Evolutionary conservation across 2,329 filamentous ascomycete species (phyloP), one percentile per base, ranked within the genome.

Genomic region (Curvularia eragrostidis): DNA sequence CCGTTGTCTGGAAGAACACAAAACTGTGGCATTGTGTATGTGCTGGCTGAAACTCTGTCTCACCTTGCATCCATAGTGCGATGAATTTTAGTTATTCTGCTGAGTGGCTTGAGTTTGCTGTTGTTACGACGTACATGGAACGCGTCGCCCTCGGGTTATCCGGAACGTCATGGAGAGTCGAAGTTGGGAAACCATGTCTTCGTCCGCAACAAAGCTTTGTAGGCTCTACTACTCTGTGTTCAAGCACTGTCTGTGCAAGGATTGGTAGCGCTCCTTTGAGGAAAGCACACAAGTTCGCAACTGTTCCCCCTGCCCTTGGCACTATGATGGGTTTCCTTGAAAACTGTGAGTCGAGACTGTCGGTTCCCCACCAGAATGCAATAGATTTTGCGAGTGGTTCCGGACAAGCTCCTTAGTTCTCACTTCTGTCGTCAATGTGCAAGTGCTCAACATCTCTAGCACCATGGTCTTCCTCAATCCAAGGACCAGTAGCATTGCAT

Each of bases 331-430:
- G 49, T 9, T 21, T 41, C 10, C 34, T 38, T 24, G 30, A 28
- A 48, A 34, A 28, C 12, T 42, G 5, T 2, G n/a, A 42, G 48
- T 52, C 39, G 28, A 48, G 34, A 52, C 26, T 47, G 48, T 39
- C 10, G n/a, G 30, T 39, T 42, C 19, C 26, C 42, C 54, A 56
- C 49, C 34, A 49, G 36, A 42, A 56, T 51, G 53, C 28, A 30
- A 30, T 39, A 38, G 36, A 48, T 15, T 49, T 23, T 56, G 41
- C 53, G 30, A 32, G 15, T 48, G 19, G 34, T 36, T 15, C 32
- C 13, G 44, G 42, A 47, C 24, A 38, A 23, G n/a, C 19, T 38
- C 13, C 43, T 36, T 52, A 19, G 43, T 48, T n/a, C n/a, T n/a
- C n/a, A n/a, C n/a, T n/a, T n/a, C n/a, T n/a, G n/a, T n/a, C n/a